Conservation (phyloP, 768 basidiomycete genomes). For the Lentinus brumalis region DNA sequence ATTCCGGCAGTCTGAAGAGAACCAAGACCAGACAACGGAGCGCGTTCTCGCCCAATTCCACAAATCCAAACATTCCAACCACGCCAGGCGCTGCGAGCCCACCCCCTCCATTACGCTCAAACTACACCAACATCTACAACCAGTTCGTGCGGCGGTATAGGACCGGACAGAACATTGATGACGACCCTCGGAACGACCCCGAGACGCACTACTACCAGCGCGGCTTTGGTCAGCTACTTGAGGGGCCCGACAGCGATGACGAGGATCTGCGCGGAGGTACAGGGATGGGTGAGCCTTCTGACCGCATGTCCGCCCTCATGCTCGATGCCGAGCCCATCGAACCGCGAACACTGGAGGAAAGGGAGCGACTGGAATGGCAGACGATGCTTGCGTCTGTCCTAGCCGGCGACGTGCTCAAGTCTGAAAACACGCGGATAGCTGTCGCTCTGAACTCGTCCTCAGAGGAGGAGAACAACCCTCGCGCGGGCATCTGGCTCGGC, state of each 20-base stretch:
- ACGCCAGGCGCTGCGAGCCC: conserved; percentile 31
- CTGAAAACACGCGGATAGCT: conserved; percentile 92
- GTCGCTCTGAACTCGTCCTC: conserved; percentile 69
- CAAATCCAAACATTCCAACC: conserved; percentile 30
- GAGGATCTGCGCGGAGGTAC: conserved; percentile 56
- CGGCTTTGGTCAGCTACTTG: conserved; percentile 67
- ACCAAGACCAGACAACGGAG: conserved; percentile 33
- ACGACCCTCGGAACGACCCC: conserved; percentile 78
- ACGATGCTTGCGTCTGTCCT: conserved; percentile 93
- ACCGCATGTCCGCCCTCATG: conserved; percentile 52
- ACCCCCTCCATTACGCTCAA: conserved; percentile 36
- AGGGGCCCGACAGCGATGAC: conserved; percentile 76
- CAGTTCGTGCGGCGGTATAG: conserved; percentile 81
- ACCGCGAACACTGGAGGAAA: conserved; percentile 71
- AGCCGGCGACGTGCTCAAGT: conserved; percentile 90
- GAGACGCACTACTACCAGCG: conserved; percentile 81
- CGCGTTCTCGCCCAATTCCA: conserved; percentile 32
- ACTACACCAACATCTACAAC: conserved; percentile 68
- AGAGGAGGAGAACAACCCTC: conserved; percentile 68
- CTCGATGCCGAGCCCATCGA: conserved; percentile 66
- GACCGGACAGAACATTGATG: conserved; percentile 59
- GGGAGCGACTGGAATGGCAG: conserved; percentile 92
- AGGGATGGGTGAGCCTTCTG: conserved; percentile 46
- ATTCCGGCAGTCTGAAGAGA: conserved; percentile 24
- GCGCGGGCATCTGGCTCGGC: conserved; percentile 83